Conservation (phyloP, 164 flowering plant species). For the Magnolia officinalis region DNA sequence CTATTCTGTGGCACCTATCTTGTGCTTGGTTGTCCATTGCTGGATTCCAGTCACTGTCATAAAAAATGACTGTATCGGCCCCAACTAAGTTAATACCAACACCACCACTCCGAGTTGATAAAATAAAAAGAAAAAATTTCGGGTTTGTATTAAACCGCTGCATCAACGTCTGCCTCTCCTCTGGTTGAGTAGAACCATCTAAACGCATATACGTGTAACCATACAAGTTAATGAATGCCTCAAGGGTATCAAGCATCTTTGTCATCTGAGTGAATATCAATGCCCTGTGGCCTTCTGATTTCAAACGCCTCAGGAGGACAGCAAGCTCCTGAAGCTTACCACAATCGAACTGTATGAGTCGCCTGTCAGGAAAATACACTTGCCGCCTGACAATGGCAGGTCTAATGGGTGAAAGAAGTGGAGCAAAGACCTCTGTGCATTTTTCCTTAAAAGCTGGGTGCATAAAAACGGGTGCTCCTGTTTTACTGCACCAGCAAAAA, state of each 20-base stretch:
- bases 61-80: constrained; percentile 96
- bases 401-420: constrained; percentile 76
- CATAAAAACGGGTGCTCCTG: constrained; percentile 50
- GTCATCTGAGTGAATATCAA: constrained; percentile 98
- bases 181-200: constrained; percentile 98
- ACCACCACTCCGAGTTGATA: constrained; percentile 98
- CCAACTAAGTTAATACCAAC: constrained; percentile 97
- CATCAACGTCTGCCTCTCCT: constrained; percentile 95
- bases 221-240: constrained; percentile 90
- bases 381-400: constrained; percentile 93
- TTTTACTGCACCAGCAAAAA: constrained; percentile 79
- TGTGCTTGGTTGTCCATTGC: constrained; percentile 99
- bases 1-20: constrained; percentile 97
- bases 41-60: constrained; percentile 99
- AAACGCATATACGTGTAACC: constrained; percentile 98
- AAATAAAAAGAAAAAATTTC: constrained; percentile 84
- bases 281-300: constrained; percentile 95
- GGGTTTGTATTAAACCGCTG: constrained; percentile 97
- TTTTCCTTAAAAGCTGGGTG: constrained; percentile 46
- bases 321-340: constrained; percentile 96
- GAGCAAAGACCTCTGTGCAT: constrained; percentile 51
- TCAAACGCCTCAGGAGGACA: constrained; percentile 72
- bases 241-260: constrained; percentile 95
- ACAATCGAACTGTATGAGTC: constrained; percentile 97
- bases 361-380: constrained; percentile 93